Evolutionary conservation across 176 grass and related monocot genomes (phyloP).

Genomic region (Areca catechu): DNA sequence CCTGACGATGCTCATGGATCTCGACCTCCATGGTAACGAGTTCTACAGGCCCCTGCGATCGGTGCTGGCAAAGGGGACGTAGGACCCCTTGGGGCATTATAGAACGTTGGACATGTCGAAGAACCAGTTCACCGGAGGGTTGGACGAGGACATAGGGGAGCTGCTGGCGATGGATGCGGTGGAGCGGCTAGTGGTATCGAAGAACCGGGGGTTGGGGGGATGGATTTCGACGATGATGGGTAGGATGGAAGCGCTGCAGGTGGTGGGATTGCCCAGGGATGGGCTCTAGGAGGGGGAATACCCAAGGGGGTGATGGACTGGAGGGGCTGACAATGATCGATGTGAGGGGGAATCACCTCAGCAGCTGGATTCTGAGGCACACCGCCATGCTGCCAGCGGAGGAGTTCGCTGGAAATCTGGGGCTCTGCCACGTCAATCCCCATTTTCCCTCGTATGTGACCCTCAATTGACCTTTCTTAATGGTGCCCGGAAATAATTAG

Average conservation of each 20-base stretch:
- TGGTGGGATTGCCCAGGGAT: conserved; percentile 23
- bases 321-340: conserved; percentile 15
- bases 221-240: conserved; percentile 28
- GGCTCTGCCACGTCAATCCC: too few species aligned
- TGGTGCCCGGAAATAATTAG: too few species aligned
- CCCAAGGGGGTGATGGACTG: conserved; percentile 29
- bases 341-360: conserved; percentile 27
- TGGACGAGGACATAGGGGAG: conserved; percentile 30
- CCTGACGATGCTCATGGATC: conserved; percentile 35
- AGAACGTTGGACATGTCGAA: conserved; percentile 32
- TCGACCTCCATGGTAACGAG: conserved; percentile 34
- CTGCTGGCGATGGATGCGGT: conserved; percentile 25
- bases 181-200: conserved; percentile 26
- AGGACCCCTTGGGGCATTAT: conserved; percentile 32
- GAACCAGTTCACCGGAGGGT: conserved; percentile 24
- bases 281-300: conserved; percentile 29
- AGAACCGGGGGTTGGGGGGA: conserved; percentile 28
- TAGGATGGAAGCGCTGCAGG: conserved; percentile 28
- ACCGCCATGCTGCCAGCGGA: conserved; percentile 16
- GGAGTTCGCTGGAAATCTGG: conserved; percentile 28
- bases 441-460: too few species aligned
- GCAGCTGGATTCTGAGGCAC: conserved; percentile 29
- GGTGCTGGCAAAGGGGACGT: conserved; percentile 33
- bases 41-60: conserved; percentile 17
- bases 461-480: too few species aligned